Evolutionary conservation across 2,329 filamentous ascomycete species (phyloP).

Genomic region (Scedosporium dehoogii): DNA sequence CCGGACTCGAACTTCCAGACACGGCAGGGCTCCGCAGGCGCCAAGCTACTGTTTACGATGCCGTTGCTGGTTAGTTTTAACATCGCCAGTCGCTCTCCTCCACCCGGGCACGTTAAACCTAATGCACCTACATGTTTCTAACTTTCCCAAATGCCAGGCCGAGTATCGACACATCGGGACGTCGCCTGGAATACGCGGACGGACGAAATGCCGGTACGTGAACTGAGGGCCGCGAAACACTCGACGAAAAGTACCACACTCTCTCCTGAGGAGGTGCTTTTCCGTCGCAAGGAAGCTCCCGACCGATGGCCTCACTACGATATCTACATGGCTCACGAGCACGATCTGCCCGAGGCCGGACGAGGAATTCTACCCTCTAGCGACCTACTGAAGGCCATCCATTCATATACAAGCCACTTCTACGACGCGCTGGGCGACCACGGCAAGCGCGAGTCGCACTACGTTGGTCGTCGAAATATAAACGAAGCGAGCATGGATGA

Average conservation of each 20-base stretch:
- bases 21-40: slow-evolving; percentile 13
- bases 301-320: slow-evolving; percentile 60
- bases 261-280: slow-evolving; percentile 62
- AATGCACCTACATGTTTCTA: neutral
- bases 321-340: slow-evolving; percentile 56
- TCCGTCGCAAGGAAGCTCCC: slow-evolving; percentile 54
- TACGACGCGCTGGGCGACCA: slow-evolving; percentile 37
- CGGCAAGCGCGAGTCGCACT: slow-evolving; percentile 3
- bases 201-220: neutral
- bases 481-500: slow-evolving; percentile 63
- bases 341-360: slow-evolving; percentile 36
- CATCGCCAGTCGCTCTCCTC: neutral
- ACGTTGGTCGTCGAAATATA: slow-evolving; percentile 19
- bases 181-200: neutral
- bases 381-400: slow-evolving; percentile 59
- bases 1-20: neutral
- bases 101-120: neutral
- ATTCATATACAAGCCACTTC: slow-evolving; percentile 57
- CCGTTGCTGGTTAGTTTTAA: slow-evolving; percentile 38
- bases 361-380: slow-evolving; percentile 51
- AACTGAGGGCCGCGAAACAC: neutral
- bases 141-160: slow-evolving; percentile 5
- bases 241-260: slow-evolving; percentile 19
- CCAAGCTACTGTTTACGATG: slow-evolving; percentile 57
- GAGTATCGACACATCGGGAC: slow-evolving; percentile 3